A percentile compares a stretch with the other conserved stretches of the same genome.
phyloP scores from a whole-genome alignment of 495 filamentous ascomycete genomes.

The Penicillium paradoxum region DNA sequence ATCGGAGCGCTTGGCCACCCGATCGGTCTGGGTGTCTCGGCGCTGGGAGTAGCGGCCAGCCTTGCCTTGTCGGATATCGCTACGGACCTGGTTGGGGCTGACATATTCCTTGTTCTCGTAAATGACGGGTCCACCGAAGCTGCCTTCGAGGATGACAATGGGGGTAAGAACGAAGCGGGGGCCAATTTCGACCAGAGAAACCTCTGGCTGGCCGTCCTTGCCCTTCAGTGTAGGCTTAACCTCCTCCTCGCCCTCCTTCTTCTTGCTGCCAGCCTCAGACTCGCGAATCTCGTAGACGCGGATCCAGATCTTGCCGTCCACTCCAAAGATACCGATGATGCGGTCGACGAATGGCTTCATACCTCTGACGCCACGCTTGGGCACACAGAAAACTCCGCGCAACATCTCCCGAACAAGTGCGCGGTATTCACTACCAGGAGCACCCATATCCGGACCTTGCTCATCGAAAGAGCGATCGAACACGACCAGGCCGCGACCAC shows the following conservation, averaged over 20 bases:
- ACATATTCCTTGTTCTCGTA: slow-evolving; percentile 99
- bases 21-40: slow-evolving; percentile 66
- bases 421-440: slow-evolving; percentile 40
- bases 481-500: slow-evolving; percentile 87
- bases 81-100: slow-evolving; percentile 86
- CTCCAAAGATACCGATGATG: slow-evolving; percentile 85
- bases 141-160: slow-evolving; percentile 91
- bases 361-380: slow-evolving; percentile 71
- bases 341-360: slow-evolving; percentile 96
- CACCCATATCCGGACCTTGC: slow-evolving; percentile 45
- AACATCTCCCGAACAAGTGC: slow-evolving; percentile 64
- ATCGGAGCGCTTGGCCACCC: slow-evolving; percentile 65
- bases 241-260: slow-evolving; percentile 29
- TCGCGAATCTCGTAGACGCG: slow-evolving; percentile 91
- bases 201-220: slow-evolving; percentile 53
- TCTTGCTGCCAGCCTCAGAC: slow-evolving; percentile 53
- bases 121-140: slow-evolving; percentile 93
- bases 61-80: slow-evolving; percentile 69
- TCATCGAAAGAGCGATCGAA: slow-evolving; percentile 85
- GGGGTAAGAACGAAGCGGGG: slow-evolving; percentile 93
- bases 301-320: slow-evolving; percentile 95
- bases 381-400: slow-evolving; percentile 88
- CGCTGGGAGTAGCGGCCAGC: slow-evolving; percentile 69
- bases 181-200: slow-evolving; percentile 88
- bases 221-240: slow-evolving; percentile 31